Percentiles rank a stretch among this genome's conserved stretches.
These are phyloP conservation scores for Trichomonascaceae sp. DNA, from an alignment of 1,139 yeast genomes.

Conservation along the genomic window DNA sequence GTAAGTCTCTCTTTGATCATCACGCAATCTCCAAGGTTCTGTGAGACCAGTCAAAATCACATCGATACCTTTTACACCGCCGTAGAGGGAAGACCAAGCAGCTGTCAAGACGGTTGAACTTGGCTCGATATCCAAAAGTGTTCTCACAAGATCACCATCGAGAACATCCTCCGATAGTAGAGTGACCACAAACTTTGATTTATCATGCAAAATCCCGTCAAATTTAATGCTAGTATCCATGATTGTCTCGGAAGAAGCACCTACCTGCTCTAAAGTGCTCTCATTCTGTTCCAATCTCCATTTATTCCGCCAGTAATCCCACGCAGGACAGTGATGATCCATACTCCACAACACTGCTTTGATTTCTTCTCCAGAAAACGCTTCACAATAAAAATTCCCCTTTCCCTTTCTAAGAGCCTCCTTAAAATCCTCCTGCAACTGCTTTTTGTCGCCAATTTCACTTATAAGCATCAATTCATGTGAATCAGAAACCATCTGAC, in stretches of 20 bases:
- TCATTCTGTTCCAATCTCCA: background rate
- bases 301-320: slow-evolving; percentile 5
- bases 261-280: background rate
- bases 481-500: background rate
- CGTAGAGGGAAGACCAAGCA: slow-evolving; percentile 4
- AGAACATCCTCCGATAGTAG: background rate
- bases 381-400: background rate
- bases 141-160: background rate
- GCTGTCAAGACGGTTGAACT: background rate
- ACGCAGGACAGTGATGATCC: background rate
- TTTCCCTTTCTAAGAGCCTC: background rate
- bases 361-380: slow-evolving; percentile 5
- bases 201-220: background rate
- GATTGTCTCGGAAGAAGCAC: background rate
- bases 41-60: slow-evolving; percentile 2
- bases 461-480: background rate
- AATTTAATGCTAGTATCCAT: background rate
- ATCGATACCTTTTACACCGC: slow-evolving; percentile 6
- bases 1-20: slow-evolving; percentile 1
- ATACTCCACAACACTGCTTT: slow-evolving; percentile 3
- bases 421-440: background rate
- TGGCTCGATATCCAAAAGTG: background rate
- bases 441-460: background rate
- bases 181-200: slow-evolving; percentile 1
- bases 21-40: slow-evolving; percentile 3